Evolutionary conservation across 148 eudicot species (phyloP), one percentile per base, ranked within the genome.

Genomic region (Rhododendron kiyosumense): DNA sequence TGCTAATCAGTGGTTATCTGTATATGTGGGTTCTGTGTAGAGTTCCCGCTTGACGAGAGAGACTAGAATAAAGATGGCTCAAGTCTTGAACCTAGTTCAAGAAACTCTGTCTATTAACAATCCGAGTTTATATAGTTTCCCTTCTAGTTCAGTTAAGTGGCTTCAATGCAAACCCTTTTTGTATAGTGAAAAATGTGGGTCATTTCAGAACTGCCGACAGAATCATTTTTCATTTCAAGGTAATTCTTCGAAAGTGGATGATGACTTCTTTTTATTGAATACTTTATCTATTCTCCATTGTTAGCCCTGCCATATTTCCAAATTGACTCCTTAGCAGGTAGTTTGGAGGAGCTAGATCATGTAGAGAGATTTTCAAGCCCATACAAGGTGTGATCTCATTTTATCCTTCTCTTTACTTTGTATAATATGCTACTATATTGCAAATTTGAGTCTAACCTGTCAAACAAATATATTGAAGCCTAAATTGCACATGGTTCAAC

Each of bases 351-450:
- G 89, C 71, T 63, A 28, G 83, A 85, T 87, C 81, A 87, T 52
- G 34, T 83, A 36, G 63, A 82, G 26, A 48, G 49, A 38, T 82
- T 22, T 54, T 24, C 88, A 82, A 26, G 38, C 85, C 57, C 74
- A 57, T 30, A 69, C 67, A 69, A 89, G 91, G 45, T 41, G 90
- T 89, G 81, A 34, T 81, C 51, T 1, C 13, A 63, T 63, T 74
- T 75, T 36, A 1, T 76, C 15, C 54, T 46, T 4, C 22, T 81
- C 17, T 51, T 48, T 15, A 45, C 30, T 54, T 30, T 5, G 7
- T 36, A 26, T 63, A 17, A 24, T 81, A 14, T 20, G 34, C 12
- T 22, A 82, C 8, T 41, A 2, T 54, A 17, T 77, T 77, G 22
- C 22, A 2, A 46, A 78, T 3, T 78, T 78, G 38, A 78, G 61